phyloP scores from a whole-genome alignment of 768 basidiomycete genomes.

The Cantharellus cinnabarinus region DNA sequence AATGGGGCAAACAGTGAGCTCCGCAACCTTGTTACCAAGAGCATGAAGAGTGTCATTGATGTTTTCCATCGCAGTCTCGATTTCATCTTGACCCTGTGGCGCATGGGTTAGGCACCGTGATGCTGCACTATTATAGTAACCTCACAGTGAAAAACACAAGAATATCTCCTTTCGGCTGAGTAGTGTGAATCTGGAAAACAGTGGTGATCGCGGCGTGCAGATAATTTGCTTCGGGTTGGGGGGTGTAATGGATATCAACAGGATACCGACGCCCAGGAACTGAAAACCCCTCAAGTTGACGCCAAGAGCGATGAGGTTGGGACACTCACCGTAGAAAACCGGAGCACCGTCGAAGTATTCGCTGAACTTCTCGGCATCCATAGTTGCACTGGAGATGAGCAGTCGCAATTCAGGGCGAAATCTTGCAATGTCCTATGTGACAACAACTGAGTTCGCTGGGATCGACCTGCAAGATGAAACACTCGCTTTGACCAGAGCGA shows the following conservation, averaged over 20 bases:
- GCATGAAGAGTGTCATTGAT: constrained; percentile 87
- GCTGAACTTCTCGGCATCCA: constrained; percentile 96
- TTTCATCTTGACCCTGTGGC: constrained; percentile 90
- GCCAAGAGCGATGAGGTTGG: not conserved
- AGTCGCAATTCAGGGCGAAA: constrained; percentile 87
- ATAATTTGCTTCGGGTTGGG: constrained; percentile 98
- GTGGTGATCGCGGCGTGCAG: constrained; percentile 97
- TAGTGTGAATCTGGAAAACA: constrained; percentile 96
- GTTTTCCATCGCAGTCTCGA: constrained; percentile 92
- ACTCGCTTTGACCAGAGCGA: constrained; percentile 94
- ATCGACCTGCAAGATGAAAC: constrained; percentile 7
- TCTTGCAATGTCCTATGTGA: constrained; percentile 70
- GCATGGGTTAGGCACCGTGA: not conserved
- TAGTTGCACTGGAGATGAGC: constrained; percentile 78
- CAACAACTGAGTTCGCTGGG: constrained; percentile 11
- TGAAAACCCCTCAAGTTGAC: constrained; percentile 16
- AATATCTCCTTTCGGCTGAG: constrained; percentile 93
- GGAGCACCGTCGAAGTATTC: constrained; percentile 95
- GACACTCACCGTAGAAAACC: constrained; percentile 62
- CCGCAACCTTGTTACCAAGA: constrained; percentile 85
- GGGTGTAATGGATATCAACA: constrained; percentile 96
- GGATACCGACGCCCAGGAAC: constrained; percentile 95
- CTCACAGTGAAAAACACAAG: constrained; percentile 87
- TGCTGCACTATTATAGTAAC: constrained; percentile 4
- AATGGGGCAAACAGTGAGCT: constrained; percentile 90